Evolutionary conservation across 768 basidiomycete genomes (phyloP).

Genomic region (Hericium coralloides): DNA sequence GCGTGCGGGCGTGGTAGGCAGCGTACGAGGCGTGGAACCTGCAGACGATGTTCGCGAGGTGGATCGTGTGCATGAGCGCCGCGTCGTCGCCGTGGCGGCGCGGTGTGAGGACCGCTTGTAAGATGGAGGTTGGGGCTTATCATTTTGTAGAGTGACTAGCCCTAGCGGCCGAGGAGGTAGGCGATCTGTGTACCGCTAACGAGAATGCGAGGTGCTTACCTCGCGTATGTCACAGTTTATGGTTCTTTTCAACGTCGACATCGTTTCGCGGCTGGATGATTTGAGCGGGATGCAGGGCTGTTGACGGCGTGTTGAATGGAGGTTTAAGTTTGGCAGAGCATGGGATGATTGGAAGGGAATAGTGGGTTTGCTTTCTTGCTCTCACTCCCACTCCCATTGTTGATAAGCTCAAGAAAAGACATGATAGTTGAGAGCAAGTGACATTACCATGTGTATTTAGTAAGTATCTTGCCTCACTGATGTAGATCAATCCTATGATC

Average conservation of each 20-base stretch:
- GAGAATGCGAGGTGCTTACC: slow-evolving; percentile 10
- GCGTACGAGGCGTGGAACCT: slow-evolving; percentile 58
- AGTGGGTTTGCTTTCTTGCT: too few relatives aligned
- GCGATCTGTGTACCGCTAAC: not conserved
- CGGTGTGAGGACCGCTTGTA: too few relatives aligned
- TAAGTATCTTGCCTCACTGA: too few relatives aligned
- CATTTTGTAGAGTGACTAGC: slow-evolving; percentile 22
- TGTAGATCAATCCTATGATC: too few relatives aligned
- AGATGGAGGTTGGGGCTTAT: slow-evolving; percentile 1
- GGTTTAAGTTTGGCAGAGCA: too few relatives aligned
- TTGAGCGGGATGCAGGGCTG: too few relatives aligned
- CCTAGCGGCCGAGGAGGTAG: slow-evolving; percentile 11
- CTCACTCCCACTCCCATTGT: too few relatives aligned
- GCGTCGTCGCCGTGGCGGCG: slow-evolving; percentile 21
- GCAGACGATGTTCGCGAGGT: slow-evolving; percentile 44
- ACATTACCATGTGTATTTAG: too few relatives aligned
- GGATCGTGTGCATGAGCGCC: slow-evolving; percentile 25
- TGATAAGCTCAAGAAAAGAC: too few relatives aligned
- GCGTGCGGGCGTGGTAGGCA: not conserved
- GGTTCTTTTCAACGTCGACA: slow-evolving; percentile 16
- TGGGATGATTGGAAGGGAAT: too few relatives aligned
- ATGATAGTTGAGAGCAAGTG: too few relatives aligned
- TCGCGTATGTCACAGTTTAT: slow-evolving; percentile 27
- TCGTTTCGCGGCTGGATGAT: not conserved
- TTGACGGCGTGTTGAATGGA: too few relatives aligned